phyloP scores from a whole-genome alignment of 2,329 filamentous ascomycete genomes.

The Furcasterigmium furcatum region DNA sequence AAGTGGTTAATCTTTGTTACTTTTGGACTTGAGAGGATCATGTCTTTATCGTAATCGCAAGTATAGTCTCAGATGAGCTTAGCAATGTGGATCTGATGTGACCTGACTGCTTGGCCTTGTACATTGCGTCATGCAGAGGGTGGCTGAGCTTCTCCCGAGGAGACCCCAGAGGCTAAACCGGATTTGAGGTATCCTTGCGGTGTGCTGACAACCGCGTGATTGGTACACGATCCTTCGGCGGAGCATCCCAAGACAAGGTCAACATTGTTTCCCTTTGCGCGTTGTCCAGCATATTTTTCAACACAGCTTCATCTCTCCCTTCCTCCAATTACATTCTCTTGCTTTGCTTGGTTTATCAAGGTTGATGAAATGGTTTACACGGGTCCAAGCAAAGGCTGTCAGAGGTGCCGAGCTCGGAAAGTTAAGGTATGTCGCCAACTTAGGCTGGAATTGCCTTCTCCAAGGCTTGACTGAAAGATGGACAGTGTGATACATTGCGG shows the following conservation, averaged over 20 bases:
- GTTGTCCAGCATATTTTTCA: background rate
- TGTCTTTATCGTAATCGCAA: background rate
- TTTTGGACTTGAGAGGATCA: background rate
- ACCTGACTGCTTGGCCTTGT: background rate
- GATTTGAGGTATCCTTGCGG: background rate
- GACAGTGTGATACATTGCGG: background rate
- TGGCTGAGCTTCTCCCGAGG: background rate
- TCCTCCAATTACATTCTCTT: background rate
- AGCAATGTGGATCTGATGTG: background rate
- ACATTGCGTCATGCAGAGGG: background rate
- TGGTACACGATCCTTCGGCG: background rate
- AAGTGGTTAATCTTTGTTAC: background rate
- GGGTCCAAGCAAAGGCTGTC: background rate
- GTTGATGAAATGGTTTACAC: background rate
- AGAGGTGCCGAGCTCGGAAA: background rate
- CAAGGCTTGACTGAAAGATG: background rate
- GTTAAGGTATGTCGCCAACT: background rate
- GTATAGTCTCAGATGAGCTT: background rate
- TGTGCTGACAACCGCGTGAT: background rate
- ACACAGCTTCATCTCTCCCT: background rate
- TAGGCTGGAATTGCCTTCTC: background rate
- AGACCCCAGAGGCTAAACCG: background rate
- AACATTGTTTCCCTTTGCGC: background rate
- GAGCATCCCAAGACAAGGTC: background rate
- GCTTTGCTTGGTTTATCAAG: background rate